Base-by-base conservation (phyloP, 805 yeast species). In the Yarrowia alimentaria region DNA sequence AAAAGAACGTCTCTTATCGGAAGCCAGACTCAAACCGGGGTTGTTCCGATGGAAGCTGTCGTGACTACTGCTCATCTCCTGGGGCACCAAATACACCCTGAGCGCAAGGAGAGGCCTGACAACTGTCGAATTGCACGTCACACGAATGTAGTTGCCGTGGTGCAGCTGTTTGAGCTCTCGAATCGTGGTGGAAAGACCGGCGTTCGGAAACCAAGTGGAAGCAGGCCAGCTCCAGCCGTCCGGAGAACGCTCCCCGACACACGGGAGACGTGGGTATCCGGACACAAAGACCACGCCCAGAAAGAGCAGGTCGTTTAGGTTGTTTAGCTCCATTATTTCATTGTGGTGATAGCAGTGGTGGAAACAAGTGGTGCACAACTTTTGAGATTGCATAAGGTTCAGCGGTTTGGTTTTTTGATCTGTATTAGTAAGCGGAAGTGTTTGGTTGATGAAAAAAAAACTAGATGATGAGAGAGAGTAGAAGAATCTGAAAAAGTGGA, bases 151-250 rank as follows among this genome's bases (percentile, higher is more conserved):
- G 2, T 30, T 22, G 10, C n/a, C 21, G 22, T 30, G 37, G n/a
- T 30, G 30, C n/a, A 43, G 5, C 3, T 9, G 6, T 12, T 29
- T 5, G 3, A 43, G 10, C 2, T 17, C 37, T 11, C 22, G 13
- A 11, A 43, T 1, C 1, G 22, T 21, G 10, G 3, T 13, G 4
- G 50, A 30, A 4, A 31, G 16, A 11, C 30, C 9, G 5, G n/a
- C 12, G 10, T 16, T 10, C 1, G 11, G 14, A n/a, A 30, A 30
- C 50, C 35, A 43, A 13, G 47, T 40, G 4, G 30, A 30, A 1
- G 50, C 37, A n/a, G 50, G 50, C 50, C 50, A 43, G 21, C 30
- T 8, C 50, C 50, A 43, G 21, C 30, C 37, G 10, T 43, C 50
- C 3, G 50, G 50, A 12, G 50, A 37, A 3, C 11, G 4, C 16